Base-by-base conservation (phyloP, 75 land plant species). In the Azolla pinnata region DNA sequence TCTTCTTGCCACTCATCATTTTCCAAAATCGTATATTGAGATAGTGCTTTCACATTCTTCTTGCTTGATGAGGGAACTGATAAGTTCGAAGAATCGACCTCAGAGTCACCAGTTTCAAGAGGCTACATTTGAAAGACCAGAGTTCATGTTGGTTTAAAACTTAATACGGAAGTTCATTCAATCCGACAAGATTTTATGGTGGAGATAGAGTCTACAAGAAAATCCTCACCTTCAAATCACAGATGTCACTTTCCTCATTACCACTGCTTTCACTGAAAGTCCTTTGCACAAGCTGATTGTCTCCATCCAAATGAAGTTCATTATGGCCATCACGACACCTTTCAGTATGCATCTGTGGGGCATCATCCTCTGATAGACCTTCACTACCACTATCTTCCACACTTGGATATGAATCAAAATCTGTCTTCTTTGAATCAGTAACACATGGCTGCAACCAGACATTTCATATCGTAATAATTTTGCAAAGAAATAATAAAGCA, bases 251-350 rank as follows among this genome's bases (percentile, higher is more conserved):
- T 35, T 80, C 98, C 62, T 66, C 84, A 77, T 79, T 79, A 35
- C 96, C 88, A 74, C 99, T 95, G 60, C 87, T 95, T 60, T 83
- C 99, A 81, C 99, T 92, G 47, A 88, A 67, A 10, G 77, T 72
- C 18, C 91, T 88, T 63, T 84, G 81, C 48, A 74, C 73, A 25
- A 73, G 70, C 23, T 84, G 84, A 51, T 87, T 88, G 35, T 71
- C 74, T 21, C 57, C 44, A 40, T 86, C 83, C 29, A 68, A 67
- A 47, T 86, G 79, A 32, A 67, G 72, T 47, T 83, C 88, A 66
- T 87, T 83, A 61, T 79, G 74, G 18, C 81, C 83, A 83, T 95
- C 96, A 71, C 83, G 96, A 61, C 75, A 95, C 2, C 86, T 86
- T 66, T 86, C 85, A 12, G 75, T 79, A 54, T 75, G 77, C 31